Base-by-base conservation (phyloP, 106 monocot genomes). In the Acanthochlamys bracteata region DNA sequence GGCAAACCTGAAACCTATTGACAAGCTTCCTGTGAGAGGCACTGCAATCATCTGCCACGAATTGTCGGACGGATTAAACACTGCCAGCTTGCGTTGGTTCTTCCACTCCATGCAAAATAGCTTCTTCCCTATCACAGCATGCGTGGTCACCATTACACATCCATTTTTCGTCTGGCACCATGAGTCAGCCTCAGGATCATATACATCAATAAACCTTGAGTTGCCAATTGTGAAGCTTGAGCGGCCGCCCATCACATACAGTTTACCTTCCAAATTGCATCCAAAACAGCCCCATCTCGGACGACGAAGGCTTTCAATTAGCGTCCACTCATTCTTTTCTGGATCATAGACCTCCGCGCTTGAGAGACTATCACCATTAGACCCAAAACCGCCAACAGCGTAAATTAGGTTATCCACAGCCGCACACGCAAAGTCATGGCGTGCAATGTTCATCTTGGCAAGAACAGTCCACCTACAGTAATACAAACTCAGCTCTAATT, bases 101-200 rank as follows among this genome's bases (percentile, higher is more conserved):
- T 84, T 89, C 93, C 89, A 94, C 74, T 94, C 86, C 57, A 94
- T 70, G 57, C 93, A 94, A 62, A 94, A 84, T 3, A 94, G 75
- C 69, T 67, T 76, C 20, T 55, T 66, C 1, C 83, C 76, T 13
- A 94, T 41, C 21, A 89, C 83, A 0, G 83, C 93, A 22, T 94
- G 89, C 7, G 93, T 58, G 0, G 81, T 84, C 55, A 89, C 93
- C 93, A 94, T 94, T 27, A 94, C 83, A 11, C 93, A 89, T 8
- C 92, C 92, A 12, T 84, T 84, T 73, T 83, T 88, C 47, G 77
- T 71, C 76, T 93, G 76, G 6, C 60, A 59, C 93, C 93, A 94
- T 0, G 85, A 26, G 20, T 46, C 65, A 14, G 20, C 1, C 11
- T 71, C 57, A 1, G 93, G 83, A 58, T 64, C 58, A 55, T 94